Base-by-base conservation (phyloP, 257 asterid genomes). In the Fraxinus pennsylvanica region DNA sequence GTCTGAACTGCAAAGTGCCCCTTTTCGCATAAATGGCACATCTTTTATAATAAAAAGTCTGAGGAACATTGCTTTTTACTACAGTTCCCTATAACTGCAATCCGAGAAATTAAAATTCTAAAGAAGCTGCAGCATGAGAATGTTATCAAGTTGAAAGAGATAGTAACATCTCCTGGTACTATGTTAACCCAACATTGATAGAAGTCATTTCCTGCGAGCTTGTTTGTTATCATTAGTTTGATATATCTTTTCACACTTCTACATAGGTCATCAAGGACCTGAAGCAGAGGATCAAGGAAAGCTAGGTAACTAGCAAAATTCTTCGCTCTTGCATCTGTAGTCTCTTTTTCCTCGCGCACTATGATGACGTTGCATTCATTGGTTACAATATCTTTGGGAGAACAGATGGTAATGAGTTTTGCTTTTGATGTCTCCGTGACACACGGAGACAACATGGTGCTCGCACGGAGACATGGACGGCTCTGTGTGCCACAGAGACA, bases 11-110 rank as follows among this genome's bases (percentile, higher is more conserved):
- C 47, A 43, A 43, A 25, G 45, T 33, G 47, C 68, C 72, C 71
- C 76, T 50, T 80, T 78, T 63, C 6, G 77, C 19, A 13, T 74
- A 74, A 74, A 74, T 45, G 69, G 74, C 77, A 63, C 52, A 74
- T 73, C 65, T 73, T 50, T 47, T 68, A 69, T 9, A 57, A 72
- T 70, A 54, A 76, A 77, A 75, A 65, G 67, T 73, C 67, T 73
- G 54, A 73, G 54, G 68, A 67, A 30, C 19, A 73, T 80, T 68
- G 14, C 72, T 68, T 83, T 14, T 63, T 72, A 61, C 0, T 83
- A 86, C 88, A 95, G 99, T 95, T 95, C 75, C 99, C 97, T 13
- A 91, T 91, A 75, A 93, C 99, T 59, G 98, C 99, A 54, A 90
- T 95, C 73, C 93, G 98, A 29, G 99, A 95, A 88, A 95, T 95